Evolutionary conservation across 805 yeast genomes (phyloP).

Genomic region (Teunomyces tritomae): DNA sequence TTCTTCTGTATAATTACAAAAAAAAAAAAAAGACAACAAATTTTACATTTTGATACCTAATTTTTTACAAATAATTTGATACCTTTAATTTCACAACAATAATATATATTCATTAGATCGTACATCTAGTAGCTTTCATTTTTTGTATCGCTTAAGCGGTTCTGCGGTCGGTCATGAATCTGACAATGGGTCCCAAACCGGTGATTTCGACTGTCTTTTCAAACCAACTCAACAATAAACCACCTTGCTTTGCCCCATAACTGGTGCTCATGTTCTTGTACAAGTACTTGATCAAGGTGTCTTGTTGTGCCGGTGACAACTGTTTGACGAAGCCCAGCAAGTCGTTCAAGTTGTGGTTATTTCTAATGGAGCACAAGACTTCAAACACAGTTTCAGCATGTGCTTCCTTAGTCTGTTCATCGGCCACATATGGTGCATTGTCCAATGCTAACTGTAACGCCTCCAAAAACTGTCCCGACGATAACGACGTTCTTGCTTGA

Average conservation of each 20-base stretch:
- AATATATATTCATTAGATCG: neutral
- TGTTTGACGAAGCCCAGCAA: constrained; percentile 58
- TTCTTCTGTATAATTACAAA: neutral
- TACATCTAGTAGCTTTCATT: neutral
- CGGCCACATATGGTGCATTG: constrained; percentile 82
- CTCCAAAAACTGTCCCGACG: constrained; percentile 68
- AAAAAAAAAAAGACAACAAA: too few species aligned
- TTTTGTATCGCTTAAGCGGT: constrained; percentile 32
- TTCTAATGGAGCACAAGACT: constrained; percentile 50
- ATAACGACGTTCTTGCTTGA: constrained; percentile 58
- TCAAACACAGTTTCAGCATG: constrained; percentile 58
- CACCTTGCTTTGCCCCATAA: constrained; percentile 83
- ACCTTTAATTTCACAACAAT: neutral
- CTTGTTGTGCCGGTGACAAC: constrained; percentile 65
- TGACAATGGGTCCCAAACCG: constrained; percentile 86
- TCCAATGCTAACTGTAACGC: constrained; percentile 65
- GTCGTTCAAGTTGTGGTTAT: constrained; percentile 64
- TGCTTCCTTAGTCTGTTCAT: constrained; percentile 49
- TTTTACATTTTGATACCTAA: neutral
- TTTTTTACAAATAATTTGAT: neutral
- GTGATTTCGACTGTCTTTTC: constrained; percentile 81
- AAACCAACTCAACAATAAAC: constrained; percentile 83
- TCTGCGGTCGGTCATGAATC: constrained; percentile 83
- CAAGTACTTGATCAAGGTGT: constrained; percentile 75
- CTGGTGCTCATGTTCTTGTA: constrained; percentile 81